Evolutionary conservation across 2,329 filamentous ascomycete genomes (phyloP).

Genomic region (Diplodia mutila): DNA sequence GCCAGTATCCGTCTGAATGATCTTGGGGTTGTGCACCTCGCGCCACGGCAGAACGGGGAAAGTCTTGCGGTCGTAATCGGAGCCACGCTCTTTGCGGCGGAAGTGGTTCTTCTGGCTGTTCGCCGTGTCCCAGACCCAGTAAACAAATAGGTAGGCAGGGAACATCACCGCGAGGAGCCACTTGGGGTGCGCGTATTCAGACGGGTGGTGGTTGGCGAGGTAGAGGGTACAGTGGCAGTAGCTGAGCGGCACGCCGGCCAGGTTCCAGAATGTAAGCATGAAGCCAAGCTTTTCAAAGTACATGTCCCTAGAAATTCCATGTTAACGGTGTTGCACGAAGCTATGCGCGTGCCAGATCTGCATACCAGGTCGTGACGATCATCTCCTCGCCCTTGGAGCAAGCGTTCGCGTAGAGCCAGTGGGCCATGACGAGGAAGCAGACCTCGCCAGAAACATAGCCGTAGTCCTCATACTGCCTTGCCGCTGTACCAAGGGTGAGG

Average conservation of each 20-base stretch:
- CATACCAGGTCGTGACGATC: slow-evolving; percentile 81
- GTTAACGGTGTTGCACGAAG: slow-evolving; percentile 18
- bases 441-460: slow-evolving; percentile 88
- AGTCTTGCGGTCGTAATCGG: slow-evolving; percentile 67
- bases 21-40: slow-evolving; percentile 77
- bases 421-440: slow-evolving; percentile 81
- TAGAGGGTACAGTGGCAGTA: slow-evolving; percentile 95
- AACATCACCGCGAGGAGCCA: slow-evolving; percentile 68
- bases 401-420: slow-evolving; percentile 90
- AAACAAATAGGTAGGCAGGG: slow-evolving; percentile 75
- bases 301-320: slow-evolving; percentile 70
- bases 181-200: slow-evolving; percentile 76
- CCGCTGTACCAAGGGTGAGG: slow-evolving; percentile 73
- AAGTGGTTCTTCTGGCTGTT: slow-evolving; percentile 96
- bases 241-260: slow-evolving; percentile 85
- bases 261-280: slow-evolving; percentile 98
- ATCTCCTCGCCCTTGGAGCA: slow-evolving; percentile 91
- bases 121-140: slow-evolving; percentile 90
- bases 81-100: slow-evolving; percentile 75
- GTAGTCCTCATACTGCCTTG: slow-evolving; percentile 81
- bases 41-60: slow-evolving; percentile 94
- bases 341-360: not conserved
- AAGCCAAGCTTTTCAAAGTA: slow-evolving; percentile 97
- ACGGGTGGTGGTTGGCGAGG: slow-evolving; percentile 79
- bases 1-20: slow-evolving; percentile 72